These are phyloP conservation scores for Xylaria sp. DNA, from an alignment of 495 filamentous ascomycete species.

Conservation along the genomic window DNA sequence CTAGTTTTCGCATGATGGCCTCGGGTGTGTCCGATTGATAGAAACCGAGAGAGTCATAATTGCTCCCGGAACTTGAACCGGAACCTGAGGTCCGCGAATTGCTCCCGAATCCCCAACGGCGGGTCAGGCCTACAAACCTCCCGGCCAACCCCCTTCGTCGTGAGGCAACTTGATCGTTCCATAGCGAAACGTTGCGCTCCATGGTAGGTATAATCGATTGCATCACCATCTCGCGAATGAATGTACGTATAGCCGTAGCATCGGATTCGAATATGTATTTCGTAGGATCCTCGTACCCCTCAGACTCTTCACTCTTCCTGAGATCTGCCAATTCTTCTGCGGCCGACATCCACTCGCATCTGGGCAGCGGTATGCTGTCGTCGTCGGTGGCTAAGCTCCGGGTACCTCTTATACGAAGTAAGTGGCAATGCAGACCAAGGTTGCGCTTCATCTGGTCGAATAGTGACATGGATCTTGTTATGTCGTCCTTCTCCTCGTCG, in stretches of 20 bases:
- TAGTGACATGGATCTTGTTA: constrained; percentile 81
- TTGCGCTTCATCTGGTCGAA: constrained; percentile 99
- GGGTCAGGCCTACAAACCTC: constrained; percentile 89
- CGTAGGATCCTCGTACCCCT: constrained; percentile 73
- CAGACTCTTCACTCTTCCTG: constrained; percentile 60
- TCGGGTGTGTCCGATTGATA: constrained; percentile 86
- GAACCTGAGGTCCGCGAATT: constrained; percentile 54
- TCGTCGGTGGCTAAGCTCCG: constrained; percentile 91
- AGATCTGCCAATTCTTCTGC: constrained; percentile 81
- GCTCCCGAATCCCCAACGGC: constrained; percentile 80
- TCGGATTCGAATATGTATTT: constrained; percentile 92
- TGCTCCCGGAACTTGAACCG: constrained; percentile 55
- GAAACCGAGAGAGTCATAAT: constrained; percentile 83
- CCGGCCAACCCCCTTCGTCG: constrained; percentile 84
- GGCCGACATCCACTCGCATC: constrained; percentile 87
- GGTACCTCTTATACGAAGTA: constrained; percentile 81
- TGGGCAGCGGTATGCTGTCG: constrained; percentile 81
- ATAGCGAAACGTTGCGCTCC: constrained; percentile 86
- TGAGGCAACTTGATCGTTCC: constrained; percentile 98
- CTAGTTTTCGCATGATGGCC: constrained; percentile 89
- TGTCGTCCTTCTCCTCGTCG: constrained; percentile 93
- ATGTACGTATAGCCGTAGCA: constrained; percentile 80
- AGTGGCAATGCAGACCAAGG: constrained; percentile 93
- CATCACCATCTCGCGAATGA: constrained; percentile 90
- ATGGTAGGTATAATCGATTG: constrained; percentile 93